Evolutionary conservation across 2,329 filamentous ascomycete species (phyloP).

Genomic region (Coccinonectria pachysandricola): DNA sequence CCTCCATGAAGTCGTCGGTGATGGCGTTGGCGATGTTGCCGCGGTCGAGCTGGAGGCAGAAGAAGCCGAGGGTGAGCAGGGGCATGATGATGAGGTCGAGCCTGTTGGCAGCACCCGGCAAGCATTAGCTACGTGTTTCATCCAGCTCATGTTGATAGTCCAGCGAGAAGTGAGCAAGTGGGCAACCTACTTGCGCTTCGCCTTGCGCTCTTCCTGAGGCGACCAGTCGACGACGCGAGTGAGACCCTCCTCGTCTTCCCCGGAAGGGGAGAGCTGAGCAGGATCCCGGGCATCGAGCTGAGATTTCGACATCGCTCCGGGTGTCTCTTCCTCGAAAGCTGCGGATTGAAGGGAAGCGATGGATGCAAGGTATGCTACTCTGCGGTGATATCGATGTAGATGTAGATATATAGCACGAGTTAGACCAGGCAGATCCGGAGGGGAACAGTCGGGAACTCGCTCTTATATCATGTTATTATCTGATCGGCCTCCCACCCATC

Average conservation of each 20-base stretch:
- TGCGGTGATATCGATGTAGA: no score
- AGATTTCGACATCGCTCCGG: constrained; percentile 9
- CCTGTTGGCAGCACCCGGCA: no score
- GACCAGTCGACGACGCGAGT: constrained; percentile 23
- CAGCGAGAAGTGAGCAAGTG: background rate
- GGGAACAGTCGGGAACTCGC: no score
- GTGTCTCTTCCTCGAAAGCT: background rate
- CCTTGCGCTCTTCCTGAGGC: constrained; percentile 24
- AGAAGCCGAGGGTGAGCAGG: constrained; percentile 31
- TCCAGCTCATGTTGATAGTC: no score
- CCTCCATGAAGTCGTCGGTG: constrained; percentile 37
- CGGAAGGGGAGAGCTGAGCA: constrained; percentile 5
- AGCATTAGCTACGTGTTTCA: no score
- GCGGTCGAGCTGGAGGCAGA: constrained; percentile 31
- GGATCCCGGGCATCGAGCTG: constrained; percentile 7
- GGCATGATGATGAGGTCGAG: constrained; percentile 33
- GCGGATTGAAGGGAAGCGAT: background rate
- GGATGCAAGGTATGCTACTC: no score
- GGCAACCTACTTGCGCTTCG: constrained; percentile 28
- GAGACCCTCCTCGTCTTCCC: constrained; percentile 22
- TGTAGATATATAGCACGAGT: no score
- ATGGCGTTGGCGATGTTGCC: constrained; percentile 37
- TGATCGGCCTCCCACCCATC: background rate
- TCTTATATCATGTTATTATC: background rate
- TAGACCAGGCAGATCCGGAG: background rate